These are phyloP conservation scores for Penicillium psychrosexuale DNA, from an alignment of 2,329 filamentous ascomycete genomes.

Conservation along the genomic window DNA sequence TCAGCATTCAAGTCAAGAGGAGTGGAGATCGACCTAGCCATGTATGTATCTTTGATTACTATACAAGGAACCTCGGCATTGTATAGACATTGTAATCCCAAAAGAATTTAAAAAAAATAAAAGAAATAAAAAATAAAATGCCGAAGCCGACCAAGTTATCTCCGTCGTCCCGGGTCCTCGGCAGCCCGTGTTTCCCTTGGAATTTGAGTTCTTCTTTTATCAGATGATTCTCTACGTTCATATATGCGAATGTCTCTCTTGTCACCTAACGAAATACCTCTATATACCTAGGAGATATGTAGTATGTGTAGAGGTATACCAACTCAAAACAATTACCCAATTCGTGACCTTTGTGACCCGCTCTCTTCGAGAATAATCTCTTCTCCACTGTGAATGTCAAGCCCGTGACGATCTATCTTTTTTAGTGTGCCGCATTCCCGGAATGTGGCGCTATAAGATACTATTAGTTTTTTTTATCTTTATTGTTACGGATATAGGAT, in stretches of 20 bases:
- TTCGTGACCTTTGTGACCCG: neutral
- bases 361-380: constrained; percentile 2
- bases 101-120: too few relatives aligned
- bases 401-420: neutral
- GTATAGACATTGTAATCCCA: neutral
- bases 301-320: neutral
- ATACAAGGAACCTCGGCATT: neutral
- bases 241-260: neutral
- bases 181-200: constrained; percentile 2
- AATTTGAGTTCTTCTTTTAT: neutral
- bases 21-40: neutral
- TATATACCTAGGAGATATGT: neutral
- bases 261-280: too few relatives aligned
- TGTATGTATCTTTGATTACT: neutral
- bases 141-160: neutral
- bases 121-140: neutral
- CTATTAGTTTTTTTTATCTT: neutral
- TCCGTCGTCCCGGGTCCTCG: constrained; percentile 6
- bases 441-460: neutral
- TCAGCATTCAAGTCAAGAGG: neutral
- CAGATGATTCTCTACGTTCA: neutral
- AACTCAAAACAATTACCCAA: neutral
- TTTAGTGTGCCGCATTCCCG: constrained; percentile 3
- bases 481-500: neutral
- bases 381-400: neutral